Evolutionary conservation across 2,329 filamentous ascomycete species (phyloP), one percentile per base, ranked within the genome.

Genomic region (Penicillium sp.): DNA sequence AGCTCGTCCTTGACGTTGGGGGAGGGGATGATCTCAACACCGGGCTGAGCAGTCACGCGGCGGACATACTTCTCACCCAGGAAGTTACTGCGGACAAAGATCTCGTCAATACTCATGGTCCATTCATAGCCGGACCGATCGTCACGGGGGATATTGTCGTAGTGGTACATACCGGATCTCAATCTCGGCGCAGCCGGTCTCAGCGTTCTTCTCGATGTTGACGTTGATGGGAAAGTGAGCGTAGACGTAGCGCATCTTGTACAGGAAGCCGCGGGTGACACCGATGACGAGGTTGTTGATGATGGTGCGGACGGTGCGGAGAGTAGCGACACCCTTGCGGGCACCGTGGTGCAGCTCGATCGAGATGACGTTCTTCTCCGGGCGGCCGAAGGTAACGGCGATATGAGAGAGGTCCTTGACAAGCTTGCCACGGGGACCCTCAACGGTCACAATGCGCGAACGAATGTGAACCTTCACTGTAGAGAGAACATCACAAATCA

Each of bases 161-260:
- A 6, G 4, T n/a, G 14, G 28, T 39, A 73, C 84, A 64, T 83
- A 91, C 85, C 93, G 85, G 80, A 98, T 97, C 84, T 98, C 93
- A 69, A 98, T 87, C 76, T 94, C 86, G 70, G 68, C 86, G 63
- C 84, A 75, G 60, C 84, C 90, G 53, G 87, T 93, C 78, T 97
- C 93, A 68, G 74, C 72, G 82, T 91, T 91, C 86, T 96, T 90
- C 66, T 95, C 89, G 61, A 98, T 75, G 81, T 96, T 97, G 79
- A 98, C 91, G 83, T 98, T 98, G 88, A 98, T 98, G 76, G 93
- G 93, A 72, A 98, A 98, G 85, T 98, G 93, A 72, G 93, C 93
- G 75, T 98, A 98, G 76, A 98, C 93, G 80, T 98, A 98, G 69
- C 94, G 88, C 91, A 98, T 97, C 87, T 98, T 98, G 86, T 98